Evolutionary conservation across 2,329 filamentous ascomycete genomes (phyloP), one percentile per base, ranked within the genome.

Genomic region (Diaporthe humulicola): DNA sequence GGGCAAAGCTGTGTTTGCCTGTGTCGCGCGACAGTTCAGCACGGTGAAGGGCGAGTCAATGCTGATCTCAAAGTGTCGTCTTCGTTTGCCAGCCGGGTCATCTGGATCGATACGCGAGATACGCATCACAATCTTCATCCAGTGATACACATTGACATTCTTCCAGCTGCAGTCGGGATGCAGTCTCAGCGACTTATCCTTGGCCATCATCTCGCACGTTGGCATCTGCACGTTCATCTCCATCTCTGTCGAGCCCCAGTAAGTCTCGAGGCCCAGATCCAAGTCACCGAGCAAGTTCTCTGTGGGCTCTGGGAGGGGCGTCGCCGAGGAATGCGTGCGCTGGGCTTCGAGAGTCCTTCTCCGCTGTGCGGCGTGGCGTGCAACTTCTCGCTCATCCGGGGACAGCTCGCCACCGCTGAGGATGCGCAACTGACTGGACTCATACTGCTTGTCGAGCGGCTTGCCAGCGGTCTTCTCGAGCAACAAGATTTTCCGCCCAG

Each of bases 111-210:
- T 87, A 79, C 95, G 95, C 40, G 95, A 98, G 61, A 98, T 92
- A 70, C 96, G 93, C 91, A 98, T 94, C 76, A 98, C 95, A 80
- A 98, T 95, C 94, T 98, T 98, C 83, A 98, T 98, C 95, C 95
- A 98, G 82, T 98, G 96, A 82, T 95, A 95, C 71, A 98, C 95
- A 80, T 97, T 95, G 70, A 98, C 96, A 77, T 97, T 97, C 81
- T 95, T 94, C 88, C 96, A 98, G 74, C 95, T 98, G 72, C 95
- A 98, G 81, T 98, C 95, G 71, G 96, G 96, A 82, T 98, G 93
- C 75, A 98, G 85, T 75, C 91, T 90, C 50, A 90, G 73, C 12
- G 83, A 83, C 81, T 89, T 89, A 80, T 96, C 93, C 79, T 93
- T 93, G 30, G 93, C 91, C 93, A 97, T 96, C 81, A 93, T 93